These are phyloP conservation scores for Cutaneotrichosporon spelunceum DNA, from an alignment of 1,284 basidiomycete genomes.

Conservation along the genomic window DNA sequence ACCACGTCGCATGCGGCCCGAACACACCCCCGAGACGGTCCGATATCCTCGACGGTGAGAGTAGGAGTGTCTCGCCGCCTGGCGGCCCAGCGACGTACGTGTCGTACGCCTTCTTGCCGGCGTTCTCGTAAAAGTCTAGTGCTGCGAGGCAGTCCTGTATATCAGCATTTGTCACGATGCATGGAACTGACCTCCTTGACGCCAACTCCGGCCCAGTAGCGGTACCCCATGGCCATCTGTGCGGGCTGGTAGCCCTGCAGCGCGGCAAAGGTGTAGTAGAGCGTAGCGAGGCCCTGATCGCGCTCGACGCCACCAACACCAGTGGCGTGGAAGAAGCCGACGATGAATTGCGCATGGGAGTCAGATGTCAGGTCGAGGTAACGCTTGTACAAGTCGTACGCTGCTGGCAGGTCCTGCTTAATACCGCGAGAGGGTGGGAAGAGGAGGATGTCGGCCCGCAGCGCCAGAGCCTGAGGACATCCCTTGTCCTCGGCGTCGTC, in stretches of 20 bases:
- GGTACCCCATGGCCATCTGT: slow-evolving; percentile 88
- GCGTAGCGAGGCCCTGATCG: slow-evolving; percentile 61
- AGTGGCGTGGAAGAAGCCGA: slow-evolving; percentile 83
- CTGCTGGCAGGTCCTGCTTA: slow-evolving; percentile 36
- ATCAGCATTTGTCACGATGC: slow-evolving; percentile 5
- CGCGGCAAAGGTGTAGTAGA: slow-evolving; percentile 91
- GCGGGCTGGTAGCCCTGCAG: slow-evolving; percentile 80
- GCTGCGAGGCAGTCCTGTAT: slow-evolving; percentile 67
- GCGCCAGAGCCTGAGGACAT: slow-evolving; percentile 68
- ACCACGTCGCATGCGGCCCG: slow-evolving; percentile 74
- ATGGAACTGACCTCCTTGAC: slow-evolving; percentile 60
- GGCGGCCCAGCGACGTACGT: slow-evolving; percentile 80
- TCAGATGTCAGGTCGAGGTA: slow-evolving; percentile 56
- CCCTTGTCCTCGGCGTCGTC: slow-evolving; percentile 75
- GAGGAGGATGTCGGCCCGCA: slow-evolving; percentile 67
- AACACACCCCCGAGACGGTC: slow-evolving; percentile 89
- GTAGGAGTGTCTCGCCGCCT: slow-evolving; percentile 80
- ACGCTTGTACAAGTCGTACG: slow-evolving; percentile 26
- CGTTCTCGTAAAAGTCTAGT: slow-evolving; percentile 79
- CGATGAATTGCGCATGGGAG: slow-evolving; percentile 73
- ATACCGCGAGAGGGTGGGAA: slow-evolving; percentile 44
- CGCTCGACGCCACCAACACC: slow-evolving; percentile 65
- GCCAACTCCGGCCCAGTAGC: slow-evolving; percentile 94
- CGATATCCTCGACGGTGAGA: slow-evolving; percentile 76
- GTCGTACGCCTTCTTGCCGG: slow-evolving; percentile 76